Percentiles rank a stretch among this genome's conserved stretches.
Conservation (phyloP, 2,329 filamentous ascomycete species). For the Calonectria honghensis region DNA sequence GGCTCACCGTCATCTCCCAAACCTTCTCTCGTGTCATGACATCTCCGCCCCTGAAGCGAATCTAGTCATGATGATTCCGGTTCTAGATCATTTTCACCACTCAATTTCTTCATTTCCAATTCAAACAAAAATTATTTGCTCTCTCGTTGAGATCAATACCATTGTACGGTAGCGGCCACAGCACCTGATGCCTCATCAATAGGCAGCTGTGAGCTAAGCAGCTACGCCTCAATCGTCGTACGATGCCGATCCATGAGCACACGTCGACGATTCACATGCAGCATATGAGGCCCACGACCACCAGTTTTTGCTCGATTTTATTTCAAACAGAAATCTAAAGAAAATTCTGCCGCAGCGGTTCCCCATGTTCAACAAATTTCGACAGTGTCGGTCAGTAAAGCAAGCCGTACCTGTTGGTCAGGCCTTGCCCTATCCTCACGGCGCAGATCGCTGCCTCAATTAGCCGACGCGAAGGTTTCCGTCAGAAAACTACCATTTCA, state of each 20-base stretch:
- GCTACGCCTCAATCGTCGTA: constrained; percentile 26
- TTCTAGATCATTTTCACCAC: neutral
- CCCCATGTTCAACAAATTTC: neutral
- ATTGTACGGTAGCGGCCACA: neutral
- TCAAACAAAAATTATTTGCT: neutral
- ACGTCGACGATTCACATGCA: constrained; percentile 7
- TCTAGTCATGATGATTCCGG: neutral
- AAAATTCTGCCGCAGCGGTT: neutral
- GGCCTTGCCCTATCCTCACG: neutral
- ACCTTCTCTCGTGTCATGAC: constrained; percentile 20
- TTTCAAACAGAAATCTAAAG: neutral
- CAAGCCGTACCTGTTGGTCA: neutral
- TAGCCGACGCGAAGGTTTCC: neutral
- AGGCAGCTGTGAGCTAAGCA: neutral
- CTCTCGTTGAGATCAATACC: neutral
- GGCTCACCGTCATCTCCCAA: constrained; percentile 15
- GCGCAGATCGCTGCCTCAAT: constrained; percentile 21
- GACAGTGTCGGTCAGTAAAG: neutral
- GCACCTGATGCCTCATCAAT: neutral
- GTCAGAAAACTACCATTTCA: neutral
- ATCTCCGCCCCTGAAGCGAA: neutral
- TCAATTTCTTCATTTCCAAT: neutral
- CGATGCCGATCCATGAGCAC: constrained; percentile 26
- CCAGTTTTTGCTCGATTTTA: neutral
- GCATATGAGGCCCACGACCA: constrained; percentile 10